phyloP scores from a whole-genome alignment of 805 yeast species.

The Candida ipomoeae region DNA sequence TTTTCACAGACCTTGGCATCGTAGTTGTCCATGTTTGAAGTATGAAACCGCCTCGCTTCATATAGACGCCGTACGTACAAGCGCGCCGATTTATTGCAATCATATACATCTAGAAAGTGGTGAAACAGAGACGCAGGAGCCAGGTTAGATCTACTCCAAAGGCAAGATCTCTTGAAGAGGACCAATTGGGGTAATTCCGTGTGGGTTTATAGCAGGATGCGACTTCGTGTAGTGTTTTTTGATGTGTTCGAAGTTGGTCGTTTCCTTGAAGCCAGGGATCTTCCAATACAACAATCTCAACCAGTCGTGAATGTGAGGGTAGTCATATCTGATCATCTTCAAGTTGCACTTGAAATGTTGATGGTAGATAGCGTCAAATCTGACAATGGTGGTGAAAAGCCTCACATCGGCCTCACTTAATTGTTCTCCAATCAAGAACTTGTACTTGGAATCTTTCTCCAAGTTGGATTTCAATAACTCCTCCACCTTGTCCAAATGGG shows the following conservation, averaged over 20 bases:
- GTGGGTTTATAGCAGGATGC: constrained; percentile 76
- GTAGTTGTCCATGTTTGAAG: background rate
- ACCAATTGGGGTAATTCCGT: constrained; percentile 81
- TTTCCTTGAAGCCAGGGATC: constrained; percentile 63
- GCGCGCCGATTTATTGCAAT: constrained; percentile 1
- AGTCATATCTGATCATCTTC: constrained; percentile 72
- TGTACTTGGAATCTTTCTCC: constrained; percentile 21
- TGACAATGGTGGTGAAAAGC: constrained; percentile 77
- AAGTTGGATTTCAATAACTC: constrained; percentile 47
- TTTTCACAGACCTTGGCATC: background rate
- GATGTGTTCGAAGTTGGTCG: constrained; percentile 87
- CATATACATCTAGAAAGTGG: background rate
- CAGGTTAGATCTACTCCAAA: constrained; percentile 5
- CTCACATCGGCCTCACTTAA: constrained; percentile 91
- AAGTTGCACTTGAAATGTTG: constrained; percentile 94
- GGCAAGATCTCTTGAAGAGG: constrained; percentile 72
- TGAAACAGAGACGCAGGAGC: background rate
- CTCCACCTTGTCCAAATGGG: constrained; percentile 68
- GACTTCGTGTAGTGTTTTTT: constrained; percentile 88
- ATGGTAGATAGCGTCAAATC: constrained; percentile 91
- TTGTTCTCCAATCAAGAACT: constrained; percentile 51
- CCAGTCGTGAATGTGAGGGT: constrained; percentile 78
- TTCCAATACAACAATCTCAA: constrained; percentile 79
- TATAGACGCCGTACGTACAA: background rate
- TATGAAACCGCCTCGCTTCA: background rate